Conservation (phyloP, 805 yeast species). For the Groenewaldozyma tartarivorans region DNA sequence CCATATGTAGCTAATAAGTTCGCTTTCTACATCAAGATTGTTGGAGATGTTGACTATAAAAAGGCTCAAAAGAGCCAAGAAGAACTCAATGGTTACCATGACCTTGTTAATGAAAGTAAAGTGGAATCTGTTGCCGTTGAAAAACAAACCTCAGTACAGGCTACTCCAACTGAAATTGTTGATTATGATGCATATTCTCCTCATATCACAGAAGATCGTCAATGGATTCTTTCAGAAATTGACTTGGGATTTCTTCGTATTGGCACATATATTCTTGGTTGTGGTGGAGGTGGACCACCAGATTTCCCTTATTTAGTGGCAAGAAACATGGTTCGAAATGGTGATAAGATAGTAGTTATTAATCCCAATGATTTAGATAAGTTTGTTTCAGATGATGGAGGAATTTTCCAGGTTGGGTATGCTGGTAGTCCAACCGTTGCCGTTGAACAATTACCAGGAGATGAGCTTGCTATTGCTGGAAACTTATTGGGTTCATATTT, state of each 20-base stretch:
- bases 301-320: constrained; percentile 31
- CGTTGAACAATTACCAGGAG: constrained; percentile 33
- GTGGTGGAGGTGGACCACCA: constrained; percentile 46
- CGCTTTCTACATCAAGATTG: constrained; percentile 19
- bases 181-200: constrained; percentile 20
- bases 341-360: constrained; percentile 29
- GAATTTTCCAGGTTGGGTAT: constrained; percentile 29
- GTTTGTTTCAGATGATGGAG: constrained; percentile 16
- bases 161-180: background rate
- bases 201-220: constrained; percentile 18
- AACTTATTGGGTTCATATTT: constrained; percentile 22
- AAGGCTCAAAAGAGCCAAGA: constrained; percentile 1
- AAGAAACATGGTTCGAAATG: constrained; percentile 26
- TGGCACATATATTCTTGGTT: constrained; percentile 41
- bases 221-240: constrained; percentile 33
- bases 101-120: background rate
- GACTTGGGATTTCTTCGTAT: constrained; percentile 35
- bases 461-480: constrained; percentile 29
- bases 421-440: constrained; percentile 41
- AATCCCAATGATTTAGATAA: constrained; percentile 27
- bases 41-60: constrained; percentile 37
- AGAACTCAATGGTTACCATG: background rate
- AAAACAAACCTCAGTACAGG: background rate
- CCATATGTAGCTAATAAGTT: constrained; percentile 23
- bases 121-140: constrained; percentile 1